Evolutionary conservation across 371 early-diverging fungal genomes (phyloP).

Genomic region (Lichtheimia hyalospora): DNA sequence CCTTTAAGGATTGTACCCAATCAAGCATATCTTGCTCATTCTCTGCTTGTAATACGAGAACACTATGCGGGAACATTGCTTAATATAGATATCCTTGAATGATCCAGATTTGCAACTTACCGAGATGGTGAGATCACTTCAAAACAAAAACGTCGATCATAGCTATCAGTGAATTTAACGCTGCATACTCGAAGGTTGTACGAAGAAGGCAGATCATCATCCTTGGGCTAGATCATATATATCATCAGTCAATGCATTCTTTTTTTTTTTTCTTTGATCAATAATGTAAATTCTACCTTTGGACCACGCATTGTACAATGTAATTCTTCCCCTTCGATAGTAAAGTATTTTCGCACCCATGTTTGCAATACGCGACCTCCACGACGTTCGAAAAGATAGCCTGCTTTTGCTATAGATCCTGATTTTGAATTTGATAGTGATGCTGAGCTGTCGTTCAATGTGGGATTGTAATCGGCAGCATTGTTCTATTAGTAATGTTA

Average conservation of each 20-base stretch:
- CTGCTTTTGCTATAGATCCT: slow-evolving; percentile 48
- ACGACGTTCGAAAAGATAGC: slow-evolving; percentile 76
- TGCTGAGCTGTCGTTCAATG: slow-evolving; percentile 13
- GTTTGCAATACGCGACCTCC: slow-evolving; percentile 68
- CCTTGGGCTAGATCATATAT: slow-evolving; percentile 16
- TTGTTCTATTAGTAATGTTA: slow-evolving; percentile 14
- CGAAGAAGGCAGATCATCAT: slow-evolving; percentile 34
- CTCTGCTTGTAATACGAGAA: slow-evolving; percentile 83
- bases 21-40: slow-evolving; percentile 72
- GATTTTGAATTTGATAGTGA: neutral
- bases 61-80: slow-evolving; percentile 21
- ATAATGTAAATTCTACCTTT: slow-evolving; percentile 32
- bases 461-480: slow-evolving; percentile 31
- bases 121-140: slow-evolving; percentile 81
- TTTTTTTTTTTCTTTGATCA: too few relatives aligned
- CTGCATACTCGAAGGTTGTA: slow-evolving; percentile 79
- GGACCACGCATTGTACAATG: slow-evolving; percentile 49
- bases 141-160: slow-evolving; percentile 83
- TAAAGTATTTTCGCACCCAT: slow-evolving; percentile 78
- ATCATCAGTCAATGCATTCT: too few relatives aligned
- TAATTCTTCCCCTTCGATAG: slow-evolving; percentile 65
- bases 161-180: slow-evolving; percentile 64
- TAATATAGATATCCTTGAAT: too few relatives aligned
- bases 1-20: slow-evolving; percentile 79
- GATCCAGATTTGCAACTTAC: slow-evolving; percentile 32